Conservation (phyloP, 129 eudicot genomes). For the Pulicaria dysenterica region DNA sequence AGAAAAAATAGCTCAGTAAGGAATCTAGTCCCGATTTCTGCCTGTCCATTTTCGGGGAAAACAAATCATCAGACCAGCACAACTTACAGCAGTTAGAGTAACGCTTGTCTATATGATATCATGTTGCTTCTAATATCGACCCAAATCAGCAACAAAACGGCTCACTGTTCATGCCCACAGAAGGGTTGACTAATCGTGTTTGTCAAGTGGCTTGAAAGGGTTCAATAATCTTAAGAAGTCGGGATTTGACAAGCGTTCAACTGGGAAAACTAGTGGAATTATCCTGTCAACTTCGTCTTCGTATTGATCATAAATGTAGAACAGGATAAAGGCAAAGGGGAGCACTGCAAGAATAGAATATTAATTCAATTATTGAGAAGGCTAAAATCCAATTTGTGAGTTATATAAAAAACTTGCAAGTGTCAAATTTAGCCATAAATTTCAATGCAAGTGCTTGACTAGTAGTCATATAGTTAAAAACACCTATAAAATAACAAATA, state of each 20-base stretch:
- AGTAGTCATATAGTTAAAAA: conserved; percentile 4
- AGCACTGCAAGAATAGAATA: conserved; percentile 34
- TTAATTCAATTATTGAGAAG: neutral
- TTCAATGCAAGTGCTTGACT: neutral
- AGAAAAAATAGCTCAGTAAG: neutral
- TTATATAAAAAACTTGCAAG: no score
- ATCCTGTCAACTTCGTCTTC: conserved; percentile 40
- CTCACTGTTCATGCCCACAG: neutral
- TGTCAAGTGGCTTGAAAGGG: conserved; percentile 42
- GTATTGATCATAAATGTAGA: conserved; percentile 35
- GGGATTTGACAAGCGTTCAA: conserved; percentile 37
- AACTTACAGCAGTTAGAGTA: conserved; percentile 16
- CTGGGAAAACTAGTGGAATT: conserved; percentile 29
- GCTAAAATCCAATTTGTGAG: neutral
- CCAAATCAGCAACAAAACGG: conserved; percentile 5
- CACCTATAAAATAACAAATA: neutral
- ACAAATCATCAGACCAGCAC: conserved; percentile 23
- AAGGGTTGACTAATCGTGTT: conserved; percentile 30
- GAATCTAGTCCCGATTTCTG: conserved; percentile 16
- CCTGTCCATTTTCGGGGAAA: conserved; percentile 15
- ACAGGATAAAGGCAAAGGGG: conserved; percentile 32
- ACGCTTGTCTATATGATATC: no score
- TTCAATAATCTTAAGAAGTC: conserved; percentile 40
- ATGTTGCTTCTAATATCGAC: no score
- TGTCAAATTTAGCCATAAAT: no score